A percentile compares a stretch with the other conserved stretches of the same genome.
Evolutionary conservation across 2,329 filamentous ascomycete genomes (phyloP).

Genomic region (Pseudogymnoascus sp.): DNA sequence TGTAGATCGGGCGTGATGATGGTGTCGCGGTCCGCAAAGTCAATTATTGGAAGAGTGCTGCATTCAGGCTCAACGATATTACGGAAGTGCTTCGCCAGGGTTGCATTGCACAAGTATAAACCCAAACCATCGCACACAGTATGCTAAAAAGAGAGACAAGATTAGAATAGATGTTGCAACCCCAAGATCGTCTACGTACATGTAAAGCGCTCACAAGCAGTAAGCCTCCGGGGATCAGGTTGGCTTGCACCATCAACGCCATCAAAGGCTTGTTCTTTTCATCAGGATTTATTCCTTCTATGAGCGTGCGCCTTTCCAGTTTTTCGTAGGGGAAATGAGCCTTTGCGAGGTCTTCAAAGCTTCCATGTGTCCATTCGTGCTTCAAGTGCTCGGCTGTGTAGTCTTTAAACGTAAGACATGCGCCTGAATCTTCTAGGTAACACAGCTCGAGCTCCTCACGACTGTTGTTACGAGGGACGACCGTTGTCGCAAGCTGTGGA

Average conservation of each 20-base stretch:
- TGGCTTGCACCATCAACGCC: slow-evolving; percentile 2
- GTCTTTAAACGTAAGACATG: slow-evolving; percentile 1
- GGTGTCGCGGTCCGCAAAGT: not conserved
- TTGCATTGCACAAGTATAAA: not conserved
- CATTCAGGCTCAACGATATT: not conserved
- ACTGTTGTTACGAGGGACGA: not conserved
- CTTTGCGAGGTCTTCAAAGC: slow-evolving; percentile 6
- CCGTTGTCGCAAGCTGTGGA: not conserved
- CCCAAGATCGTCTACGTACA: not conserved
- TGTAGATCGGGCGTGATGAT: not conserved
- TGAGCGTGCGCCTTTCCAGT: not conserved
- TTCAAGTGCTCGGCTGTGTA: not conserved
- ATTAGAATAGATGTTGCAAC: not conserved
- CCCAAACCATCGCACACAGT: not conserved
- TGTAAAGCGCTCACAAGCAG: slow-evolving; percentile 3
- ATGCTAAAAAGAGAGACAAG: not conserved
- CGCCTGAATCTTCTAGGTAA: not conserved
- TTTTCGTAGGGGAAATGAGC: not conserved
- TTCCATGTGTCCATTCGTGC: slow-evolving; percentile 2
- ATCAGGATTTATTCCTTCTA: not conserved
- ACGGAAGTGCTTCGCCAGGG: not conserved
- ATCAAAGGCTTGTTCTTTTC: not conserved
- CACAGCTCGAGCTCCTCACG: slow-evolving; percentile 4
- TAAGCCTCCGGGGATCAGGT: not conserved
- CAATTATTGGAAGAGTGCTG: not conserved